Base-by-base conservation (phyloP, 306 rosid genomes). In the Gillenia trifoliata region DNA sequence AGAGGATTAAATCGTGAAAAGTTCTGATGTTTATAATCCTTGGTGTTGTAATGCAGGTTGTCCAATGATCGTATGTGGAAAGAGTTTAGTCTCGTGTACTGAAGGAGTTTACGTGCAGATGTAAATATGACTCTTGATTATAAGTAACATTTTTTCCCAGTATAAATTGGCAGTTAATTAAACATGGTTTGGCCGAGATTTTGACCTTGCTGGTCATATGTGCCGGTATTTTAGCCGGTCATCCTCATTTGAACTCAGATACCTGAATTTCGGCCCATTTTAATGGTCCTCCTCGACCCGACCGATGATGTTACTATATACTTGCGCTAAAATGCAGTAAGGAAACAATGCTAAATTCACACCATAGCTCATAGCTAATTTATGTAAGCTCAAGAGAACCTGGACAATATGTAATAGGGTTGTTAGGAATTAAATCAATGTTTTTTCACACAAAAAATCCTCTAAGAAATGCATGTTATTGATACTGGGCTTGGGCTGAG, bases 11-110 rank as follows among this genome's bases (percentile, higher is more conserved):
- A 20, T 28, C 4, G 20, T 34, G 40, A 11, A 73, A 59, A 36
- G 26, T 65, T 13, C 25, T 3, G 12, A 10, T 62, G 63, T 19
- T 52, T 38, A 62, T 40, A 40, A 16, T 68, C 4, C 11, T 6
- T 62, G 22, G 3, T n/a, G n/a, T 19, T 63, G 7, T 68, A 29
- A 57, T 16, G 70, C 73, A 82, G 70, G 60, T 55, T 28, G 30
- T 41, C 30, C 78, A 77, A n/a, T 77, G 76, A 71, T 64, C 56
- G 36, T 13, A 26, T 15, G 38, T 5, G 31, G 73, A 40, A 36
- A 60, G 60, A 22, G 23, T 36, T 20, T 36, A 78, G 70, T 65
- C 28, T n/a, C 28, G 23, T 63, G 71, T 43, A 6, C 25, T 11
- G 60, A 28, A 33, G n/a, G 25, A 72, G 56, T 66, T 59, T 66